Evolutionary conservation across 2,329 filamentous ascomycete species (phyloP), one percentile per base, ranked within the genome.

Genomic region (Pleoardoris graminearum): DNA sequence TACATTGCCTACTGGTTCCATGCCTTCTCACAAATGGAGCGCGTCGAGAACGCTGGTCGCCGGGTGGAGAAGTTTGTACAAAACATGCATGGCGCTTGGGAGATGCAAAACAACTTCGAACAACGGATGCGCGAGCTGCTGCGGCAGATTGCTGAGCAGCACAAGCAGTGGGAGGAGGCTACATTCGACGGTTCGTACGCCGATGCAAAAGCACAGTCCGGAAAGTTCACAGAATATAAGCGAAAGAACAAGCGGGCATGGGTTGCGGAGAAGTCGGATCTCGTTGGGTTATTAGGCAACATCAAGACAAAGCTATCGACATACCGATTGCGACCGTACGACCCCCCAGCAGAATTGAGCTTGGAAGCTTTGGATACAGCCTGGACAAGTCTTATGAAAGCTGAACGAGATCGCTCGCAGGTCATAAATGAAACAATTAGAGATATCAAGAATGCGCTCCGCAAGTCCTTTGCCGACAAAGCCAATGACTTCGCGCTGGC

Each of bases 1-100:
- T 99, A 99, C 75, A 99, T 99, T 66, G 94, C 94, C 59, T 99
- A 99, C 79, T 99, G 94, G 94, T 99, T 99, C 82, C 94, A 99
- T 71, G 94, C 94, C 64, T 99, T 99, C 73, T 97, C 93, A 25
- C 93, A 97, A 69, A 95, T 99, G 87, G 94, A 99, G 77, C 89
- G 93, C 72, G 94, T 99, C 7, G 94, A 99, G 75, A 99, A 99
- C 71, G 94, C 94, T 3, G 94, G 94, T 4, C 85, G 94, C 55
- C 85, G 94, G 62, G 94, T 99, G 4, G 94, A 99, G 78, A 99
- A 99, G 76, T 99, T 99, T 68, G 90, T 99, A 64, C 91, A 90
- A 71, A 97, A 94, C 73, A 97, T 99, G 94, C 91, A 97, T 71
- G 94, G 94, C 19, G 93, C 94, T 7, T 99, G 94, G 94, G 93